These are phyloP conservation scores for Podosphaera xanthii DNA, from an alignment of 2,329 filamentous ascomycete species.

Conservation along the genomic window DNA sequence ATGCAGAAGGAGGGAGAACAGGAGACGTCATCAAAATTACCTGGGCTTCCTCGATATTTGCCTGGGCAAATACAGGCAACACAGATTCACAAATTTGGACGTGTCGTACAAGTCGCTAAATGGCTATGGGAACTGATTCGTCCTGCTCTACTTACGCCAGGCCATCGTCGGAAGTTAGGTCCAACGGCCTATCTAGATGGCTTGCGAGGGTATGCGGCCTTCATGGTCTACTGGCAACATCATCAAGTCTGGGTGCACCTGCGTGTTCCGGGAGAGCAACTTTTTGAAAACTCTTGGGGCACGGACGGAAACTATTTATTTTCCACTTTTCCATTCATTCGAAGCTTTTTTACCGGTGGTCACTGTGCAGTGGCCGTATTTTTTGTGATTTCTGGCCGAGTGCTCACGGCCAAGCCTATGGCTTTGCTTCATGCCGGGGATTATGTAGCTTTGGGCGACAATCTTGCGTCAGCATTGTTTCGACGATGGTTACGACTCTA, in stretches of 20 bases:
- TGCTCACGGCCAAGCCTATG: conserved; percentile 23
- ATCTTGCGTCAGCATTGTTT: conserved; percentile 24
- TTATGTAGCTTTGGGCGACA: conserved; percentile 17
- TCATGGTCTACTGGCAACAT: conserved; percentile 25
- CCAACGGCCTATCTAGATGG: conserved; percentile 25
- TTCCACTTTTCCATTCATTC: conserved; percentile 30
- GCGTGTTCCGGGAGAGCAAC: conserved; percentile 2
- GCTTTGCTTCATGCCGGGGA: conserved; percentile 19
- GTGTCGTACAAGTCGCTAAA: neutral
- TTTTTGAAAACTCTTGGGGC: conserved; percentile 14
- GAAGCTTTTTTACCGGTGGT: conserved; percentile 36
- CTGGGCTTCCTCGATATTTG: too few species aligned
- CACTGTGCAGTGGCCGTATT: conserved; percentile 33
- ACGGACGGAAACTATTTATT: conserved; percentile 16
- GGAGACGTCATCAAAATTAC: too few species aligned
- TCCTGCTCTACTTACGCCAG: neutral
- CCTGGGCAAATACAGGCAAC: too few species aligned
- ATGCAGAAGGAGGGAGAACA: too few species aligned
- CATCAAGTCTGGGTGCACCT: conserved; percentile 18
- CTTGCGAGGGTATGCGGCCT: conserved; percentile 24
- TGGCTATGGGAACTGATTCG: conserved; percentile 1
- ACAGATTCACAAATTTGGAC: neutral
- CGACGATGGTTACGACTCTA: conserved; percentile 24
- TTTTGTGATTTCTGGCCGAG: conserved; percentile 28
- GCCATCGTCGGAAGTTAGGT: neutral